Evolutionary conservation across 768 basidiomycete species (phyloP).

Genomic region (Terana coerulea): DNA sequence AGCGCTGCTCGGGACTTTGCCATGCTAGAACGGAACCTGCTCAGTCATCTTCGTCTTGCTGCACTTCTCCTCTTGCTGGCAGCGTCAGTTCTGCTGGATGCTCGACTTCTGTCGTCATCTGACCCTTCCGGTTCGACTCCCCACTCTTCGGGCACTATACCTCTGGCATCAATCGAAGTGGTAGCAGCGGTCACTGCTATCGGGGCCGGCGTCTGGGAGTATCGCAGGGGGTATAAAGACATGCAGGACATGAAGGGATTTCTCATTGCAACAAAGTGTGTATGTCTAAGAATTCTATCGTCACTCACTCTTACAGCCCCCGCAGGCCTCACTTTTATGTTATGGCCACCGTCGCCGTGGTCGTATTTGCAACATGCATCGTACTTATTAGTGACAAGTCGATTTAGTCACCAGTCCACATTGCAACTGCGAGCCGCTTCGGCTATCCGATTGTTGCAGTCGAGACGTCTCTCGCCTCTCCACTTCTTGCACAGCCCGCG

Average conservation of each 20-base stretch:
- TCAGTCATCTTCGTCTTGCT: constrained; percentile 65
- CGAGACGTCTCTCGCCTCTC: too few species aligned
- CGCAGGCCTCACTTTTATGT: constrained; percentile 27
- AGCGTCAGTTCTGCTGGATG: constrained; percentile 58
- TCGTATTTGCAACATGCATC: constrained; percentile 26
- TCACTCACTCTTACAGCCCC: constrained; percentile 2
- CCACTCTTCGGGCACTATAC: constrained; percentile 32
- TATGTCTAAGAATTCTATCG: constrained; percentile 19
- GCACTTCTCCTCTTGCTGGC: constrained; percentile 60
- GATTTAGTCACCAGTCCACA: constrained; percentile 1
- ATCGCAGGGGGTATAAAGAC: constrained; percentile 53
- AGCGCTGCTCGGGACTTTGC: constrained; percentile 69
- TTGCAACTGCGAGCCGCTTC: neutral
- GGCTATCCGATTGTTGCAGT: too few species aligned
- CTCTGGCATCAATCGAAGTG: constrained; percentile 52
- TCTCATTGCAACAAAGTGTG: constrained; percentile 51
- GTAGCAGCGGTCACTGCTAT: constrained; percentile 51
- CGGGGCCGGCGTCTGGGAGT: constrained; percentile 62
- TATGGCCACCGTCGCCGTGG: constrained; percentile 20
- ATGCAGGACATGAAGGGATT: constrained; percentile 58
- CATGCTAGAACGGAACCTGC: constrained; percentile 75
- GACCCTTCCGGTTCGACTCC: constrained; percentile 20
- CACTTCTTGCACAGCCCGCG: neutral
- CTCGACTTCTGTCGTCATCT: constrained; percentile 42
- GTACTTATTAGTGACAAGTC: constrained; percentile 15